phyloP scores from a whole-genome alignment of 2,329 filamentous ascomycete species.

The Colletotrichum destructivum region DNA sequence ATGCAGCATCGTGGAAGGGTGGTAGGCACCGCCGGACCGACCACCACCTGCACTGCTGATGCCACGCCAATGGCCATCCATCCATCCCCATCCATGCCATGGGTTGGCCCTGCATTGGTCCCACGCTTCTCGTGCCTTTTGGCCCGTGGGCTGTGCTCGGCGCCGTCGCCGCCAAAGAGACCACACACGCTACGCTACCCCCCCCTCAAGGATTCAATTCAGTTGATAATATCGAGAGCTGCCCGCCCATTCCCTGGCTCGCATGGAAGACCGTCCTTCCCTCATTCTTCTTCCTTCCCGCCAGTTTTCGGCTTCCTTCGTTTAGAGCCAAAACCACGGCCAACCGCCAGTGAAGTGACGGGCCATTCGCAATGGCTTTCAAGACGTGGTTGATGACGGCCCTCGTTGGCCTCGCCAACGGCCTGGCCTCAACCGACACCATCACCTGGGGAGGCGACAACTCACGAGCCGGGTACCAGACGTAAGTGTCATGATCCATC shows the following conservation, averaged over 20 bases:
- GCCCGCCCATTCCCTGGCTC: constrained; percentile 23
- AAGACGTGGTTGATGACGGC: constrained; percentile 45
- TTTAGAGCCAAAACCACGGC: constrained; percentile 19
- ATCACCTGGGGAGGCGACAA: constrained; percentile 74
- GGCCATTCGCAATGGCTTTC: constrained; percentile 37
- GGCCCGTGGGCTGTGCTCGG: constrained; percentile 26
- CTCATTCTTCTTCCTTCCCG: constrained; percentile 24
- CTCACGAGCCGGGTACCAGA: constrained; percentile 67
- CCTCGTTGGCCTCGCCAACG: constrained; percentile 52
- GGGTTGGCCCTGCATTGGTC: constrained; percentile 25
- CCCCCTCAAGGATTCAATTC: constrained; percentile 9
- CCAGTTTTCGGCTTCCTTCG: constrained; percentile 36
- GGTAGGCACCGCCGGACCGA: neutral
- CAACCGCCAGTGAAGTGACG: constrained; percentile 27
- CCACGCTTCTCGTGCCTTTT: constrained; percentile 16
- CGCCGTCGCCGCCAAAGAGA: constrained; percentile 24
- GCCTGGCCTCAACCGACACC: constrained; percentile 64
- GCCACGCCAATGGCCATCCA: constrained; percentile 26
- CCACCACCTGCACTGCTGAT: constrained; percentile 18
- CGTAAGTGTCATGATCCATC: constrained; percentile 52
- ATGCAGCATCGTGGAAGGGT: constrained; percentile 23
- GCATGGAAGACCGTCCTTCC: constrained; percentile 12
- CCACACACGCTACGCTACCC: too few relatives aligned
- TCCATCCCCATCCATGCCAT: constrained; percentile 2
- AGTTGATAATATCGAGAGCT: constrained; percentile 32